A percentile compares a stretch with the other conserved stretches of the same genome.
Conservation (phyloP, 495 filamentous ascomycete species). For the Neurospora sp. region DNA sequence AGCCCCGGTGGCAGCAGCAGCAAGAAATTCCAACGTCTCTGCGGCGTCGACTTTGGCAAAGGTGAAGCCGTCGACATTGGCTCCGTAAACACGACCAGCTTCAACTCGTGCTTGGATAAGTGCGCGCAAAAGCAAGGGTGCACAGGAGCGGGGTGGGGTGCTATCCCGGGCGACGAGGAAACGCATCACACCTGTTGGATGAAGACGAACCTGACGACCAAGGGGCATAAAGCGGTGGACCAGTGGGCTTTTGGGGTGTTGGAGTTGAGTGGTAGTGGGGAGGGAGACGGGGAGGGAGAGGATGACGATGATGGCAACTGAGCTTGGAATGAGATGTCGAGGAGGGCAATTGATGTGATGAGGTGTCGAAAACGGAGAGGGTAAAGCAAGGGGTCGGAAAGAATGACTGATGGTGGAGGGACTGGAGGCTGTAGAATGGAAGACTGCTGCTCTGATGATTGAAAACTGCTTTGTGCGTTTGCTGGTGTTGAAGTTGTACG, state of each 20-base stretch:
- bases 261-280: not conserved
- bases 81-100: conserved; percentile 13
- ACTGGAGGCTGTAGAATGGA: not conserved
- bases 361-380: not conserved
- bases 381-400: not conserved
- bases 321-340: not conserved
- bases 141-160: conserved; percentile 28
- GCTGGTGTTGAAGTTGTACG: not conserved
- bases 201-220: conserved; percentile 43
- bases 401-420: not conserved
- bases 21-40: conserved; percentile 21
- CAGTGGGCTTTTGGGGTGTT: conserved; percentile 31
- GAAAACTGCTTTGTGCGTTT: not conserved
- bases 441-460: not conserved
- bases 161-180: conserved; percentile 20
- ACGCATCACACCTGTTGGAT: conserved; percentile 31
- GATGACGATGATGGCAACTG: not conserved
- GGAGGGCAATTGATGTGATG: not conserved
- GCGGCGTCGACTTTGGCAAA: conserved; percentile 26
- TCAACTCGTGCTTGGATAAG: conserved; percentile 24
- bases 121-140: conserved; percentile 20
- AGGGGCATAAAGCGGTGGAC: conserved; percentile 34
- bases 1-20: conserved; percentile 4
- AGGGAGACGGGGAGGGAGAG: not conserved
- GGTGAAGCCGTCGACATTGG: conserved; percentile 23